Evolutionary conservation across 176 grass and related monocot genomes (phyloP), one percentile per base, ranked within the genome.

Genomic region (Raddia guianensis): DNA sequence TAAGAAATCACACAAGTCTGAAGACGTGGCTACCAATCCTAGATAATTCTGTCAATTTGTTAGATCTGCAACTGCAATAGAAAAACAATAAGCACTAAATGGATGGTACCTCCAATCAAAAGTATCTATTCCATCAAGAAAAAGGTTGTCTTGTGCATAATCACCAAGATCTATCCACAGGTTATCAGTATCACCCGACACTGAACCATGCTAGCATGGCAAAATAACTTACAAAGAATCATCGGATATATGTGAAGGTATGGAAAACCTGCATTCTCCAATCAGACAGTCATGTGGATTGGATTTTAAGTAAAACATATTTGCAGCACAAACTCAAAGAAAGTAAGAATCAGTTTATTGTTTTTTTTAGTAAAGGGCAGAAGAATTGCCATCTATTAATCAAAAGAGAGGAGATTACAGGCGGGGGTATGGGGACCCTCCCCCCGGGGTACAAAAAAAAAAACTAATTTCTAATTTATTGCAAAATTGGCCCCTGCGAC

Each of bases 121-220:
- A 21, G 12, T 13, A 84, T 2, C 3, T 6, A 61, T 8, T 66
- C 16, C 3, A 45, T 27, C 40, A 6, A 20, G 0, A 3, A 81
- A 81, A 43, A 75, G 10, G 18, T 71, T 5, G 2, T 63, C 16
- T 55, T 35, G 46, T 74, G 72, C 6, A 57, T 77, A 63, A 56
- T 62, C 33, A 77, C 5, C 5, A 55, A 10, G 55, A 45, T 40
- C 3, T 40, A 40, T 40, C 4, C 37, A 6, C 16, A 37, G 49
- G 62, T 63, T 5, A 52, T 54, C 21, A 63, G 8, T 20, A 70
- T 32, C 2, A 11, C 9, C 65, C 43, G 18, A 10, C 27, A 56
- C 21, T 8, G n/a, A 71, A 82, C 37, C 37, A 35, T 34, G 42
- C 62, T 34, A 20, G 20, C 37, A 65, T 82, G 12, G 3, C 46